phyloP scores from a whole-genome alignment of 202 grass and related monocot genomes.

The Panicum virgatum region DNA sequence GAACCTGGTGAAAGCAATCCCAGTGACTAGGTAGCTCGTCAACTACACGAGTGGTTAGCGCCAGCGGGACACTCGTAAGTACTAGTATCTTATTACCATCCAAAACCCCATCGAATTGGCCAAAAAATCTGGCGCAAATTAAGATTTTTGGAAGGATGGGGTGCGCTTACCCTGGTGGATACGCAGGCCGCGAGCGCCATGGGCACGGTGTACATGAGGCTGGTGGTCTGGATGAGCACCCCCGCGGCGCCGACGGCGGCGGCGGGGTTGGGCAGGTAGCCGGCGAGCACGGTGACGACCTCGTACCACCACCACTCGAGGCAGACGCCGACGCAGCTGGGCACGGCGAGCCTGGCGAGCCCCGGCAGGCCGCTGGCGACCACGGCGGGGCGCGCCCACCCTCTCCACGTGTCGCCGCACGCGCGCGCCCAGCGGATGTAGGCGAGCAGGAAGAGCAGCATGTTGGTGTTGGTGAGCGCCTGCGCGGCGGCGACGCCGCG shows the following conservation, averaged over 20 bases:
- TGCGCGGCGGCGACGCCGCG: constrained; percentile 84
- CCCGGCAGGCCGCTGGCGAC: constrained; percentile 49
- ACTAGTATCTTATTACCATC: neutral
- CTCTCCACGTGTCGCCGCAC: constrained; percentile 71
- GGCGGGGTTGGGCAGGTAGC: constrained; percentile 75
- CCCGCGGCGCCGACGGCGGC: constrained; percentile 78
- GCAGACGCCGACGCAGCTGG: constrained; percentile 79
- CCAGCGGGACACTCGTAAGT: no score
- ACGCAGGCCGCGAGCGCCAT: constrained; percentile 89
- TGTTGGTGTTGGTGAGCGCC: constrained; percentile 90
- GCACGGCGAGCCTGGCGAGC: constrained; percentile 72
- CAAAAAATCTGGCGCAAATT: neutral
- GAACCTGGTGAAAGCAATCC: neutral
- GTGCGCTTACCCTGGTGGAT: constrained; percentile 70
- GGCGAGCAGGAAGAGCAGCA: constrained; percentile 76
- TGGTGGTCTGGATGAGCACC: constrained; percentile 89
- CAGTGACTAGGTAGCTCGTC: no score
- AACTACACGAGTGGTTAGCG: no score
- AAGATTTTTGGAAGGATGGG: neutral
- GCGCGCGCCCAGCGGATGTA: constrained; percentile 65
- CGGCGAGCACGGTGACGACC: constrained; percentile 88
- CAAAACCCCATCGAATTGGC: neutral
- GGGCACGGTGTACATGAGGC: constrained; percentile 94
- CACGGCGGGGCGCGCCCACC: constrained; percentile 47
- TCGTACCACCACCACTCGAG: constrained; percentile 99